These are phyloP conservation scores for Phaeodactylum tricornutum DNA, from an alignment of 108 stramenopile genomes.

Conservation along the genomic window DNA sequence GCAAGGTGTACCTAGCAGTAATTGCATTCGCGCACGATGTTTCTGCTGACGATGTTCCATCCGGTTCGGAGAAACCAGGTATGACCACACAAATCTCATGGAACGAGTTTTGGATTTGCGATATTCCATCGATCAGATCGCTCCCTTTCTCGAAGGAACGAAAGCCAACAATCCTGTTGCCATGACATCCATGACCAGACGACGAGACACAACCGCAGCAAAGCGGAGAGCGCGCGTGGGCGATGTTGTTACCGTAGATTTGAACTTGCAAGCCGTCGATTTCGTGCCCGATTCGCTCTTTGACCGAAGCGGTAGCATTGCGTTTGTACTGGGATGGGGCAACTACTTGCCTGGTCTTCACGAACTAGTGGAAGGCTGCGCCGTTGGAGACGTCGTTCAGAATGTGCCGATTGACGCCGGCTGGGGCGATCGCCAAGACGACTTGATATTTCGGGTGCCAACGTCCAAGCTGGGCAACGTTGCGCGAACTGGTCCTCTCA, in stretches of 20 bases:
- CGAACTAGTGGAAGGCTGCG: constrained; percentile 32
- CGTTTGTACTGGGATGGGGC: constrained; percentile 48
- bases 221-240: constrained; percentile 21
- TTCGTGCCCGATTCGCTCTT: constrained; percentile 44
- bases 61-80: too few species aligned
- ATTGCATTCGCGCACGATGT: too few species aligned
- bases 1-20: too few species aligned
- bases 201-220: neutral
- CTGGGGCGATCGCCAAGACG: constrained; percentile 34
- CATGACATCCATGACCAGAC: neutral
- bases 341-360: constrained; percentile 69
- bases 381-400: constrained; percentile 22
- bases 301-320: constrained; percentile 31
- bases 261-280: constrained; percentile 35
- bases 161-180: neutral
- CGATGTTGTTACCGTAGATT: constrained; percentile 50
- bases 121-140: neutral
- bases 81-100: too few species aligned
- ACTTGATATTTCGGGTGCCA: constrained; percentile 36
- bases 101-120: too few species aligned
- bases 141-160: neutral
- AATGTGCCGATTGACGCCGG: constrained; percentile 59
- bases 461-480: constrained; percentile 12
- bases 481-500: constrained; percentile 11
- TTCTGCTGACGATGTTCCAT: too few species aligned